phyloP scores from a whole-genome alignment of 73 alveolate species.

The Stentor coeruleus region DNA sequence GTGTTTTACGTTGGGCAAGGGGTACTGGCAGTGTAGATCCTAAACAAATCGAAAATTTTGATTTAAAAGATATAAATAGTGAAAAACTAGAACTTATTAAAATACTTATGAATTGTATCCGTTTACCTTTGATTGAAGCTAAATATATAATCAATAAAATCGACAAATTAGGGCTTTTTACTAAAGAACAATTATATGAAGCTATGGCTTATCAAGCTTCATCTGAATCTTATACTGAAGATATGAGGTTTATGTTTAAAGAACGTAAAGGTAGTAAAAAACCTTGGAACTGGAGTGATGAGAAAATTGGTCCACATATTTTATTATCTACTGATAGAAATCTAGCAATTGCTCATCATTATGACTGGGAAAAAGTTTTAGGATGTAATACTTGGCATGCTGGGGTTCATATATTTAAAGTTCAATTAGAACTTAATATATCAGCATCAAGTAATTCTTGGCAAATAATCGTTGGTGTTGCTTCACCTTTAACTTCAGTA shows the following conservation, averaged over 20 bases:
- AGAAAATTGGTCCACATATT: constrained; percentile 43
- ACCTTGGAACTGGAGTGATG: constrained; percentile 55
- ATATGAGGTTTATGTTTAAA: constrained; percentile 28
- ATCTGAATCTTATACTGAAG: constrained; percentile 36
- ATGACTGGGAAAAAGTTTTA: constrained; percentile 53
- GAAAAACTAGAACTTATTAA: constrained; percentile 27
- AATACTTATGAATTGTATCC: constrained; percentile 32
- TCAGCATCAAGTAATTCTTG: constrained; percentile 51
- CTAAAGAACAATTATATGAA: constrained; percentile 31
- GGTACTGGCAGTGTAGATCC: constrained; percentile 45
- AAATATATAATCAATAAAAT: constrained; percentile 35
- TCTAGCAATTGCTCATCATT: constrained; percentile 57
- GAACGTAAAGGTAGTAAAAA: constrained; percentile 46
- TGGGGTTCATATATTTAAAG: constrained; percentile 43
- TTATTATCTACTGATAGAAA: constrained; percentile 38
- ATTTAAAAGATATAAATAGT: constrained; percentile 24
- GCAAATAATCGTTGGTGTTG: constrained; percentile 59
- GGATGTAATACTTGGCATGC: constrained; percentile 52
- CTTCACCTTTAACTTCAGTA: constrained; percentile 29
- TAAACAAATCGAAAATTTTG: constrained; percentile 36
- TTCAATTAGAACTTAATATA: constrained; percentile 43
- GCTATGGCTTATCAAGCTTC: constrained; percentile 49
- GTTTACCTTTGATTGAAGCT: constrained; percentile 51
- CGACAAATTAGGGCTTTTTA: constrained; percentile 35
- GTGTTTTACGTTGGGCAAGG: constrained; percentile 54